A percentile compares a stretch with the other conserved stretches of the same genome.
These are phyloP conservation scores for Erodium trifolium DNA, from an alignment of 441 rosid genomes.

Conservation along the genomic window DNA sequence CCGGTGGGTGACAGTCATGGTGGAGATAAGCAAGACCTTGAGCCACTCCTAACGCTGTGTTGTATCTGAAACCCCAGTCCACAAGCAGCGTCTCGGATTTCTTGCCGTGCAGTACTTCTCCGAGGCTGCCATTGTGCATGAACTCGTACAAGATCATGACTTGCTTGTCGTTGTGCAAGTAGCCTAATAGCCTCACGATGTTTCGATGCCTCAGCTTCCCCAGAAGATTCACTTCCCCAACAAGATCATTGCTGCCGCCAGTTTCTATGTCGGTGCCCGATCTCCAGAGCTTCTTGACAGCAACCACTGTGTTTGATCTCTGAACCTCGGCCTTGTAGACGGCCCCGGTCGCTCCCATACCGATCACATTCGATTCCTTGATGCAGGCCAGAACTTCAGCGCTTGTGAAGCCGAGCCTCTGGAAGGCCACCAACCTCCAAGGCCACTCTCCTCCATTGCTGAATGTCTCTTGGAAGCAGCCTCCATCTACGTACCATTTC, in stretches of 20 bases:
- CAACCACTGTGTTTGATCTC: slow-evolving; percentile 40
- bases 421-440: slow-evolving; percentile 79
- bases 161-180: slow-evolving; percentile 38
- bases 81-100: slow-evolving; percentile 45
- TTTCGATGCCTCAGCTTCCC: slow-evolving; percentile 53
- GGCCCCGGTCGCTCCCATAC: slow-evolving; percentile 76
- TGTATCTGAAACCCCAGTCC: slow-evolving; percentile 54
- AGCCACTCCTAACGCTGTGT: slow-evolving; percentile 44
- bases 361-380: slow-evolving; percentile 65
- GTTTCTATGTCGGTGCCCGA: slow-evolving; percentile 45
- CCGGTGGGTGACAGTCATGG: slow-evolving; percentile 54
- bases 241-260: slow-evolving; percentile 42
- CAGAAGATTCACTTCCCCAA: slow-evolving; percentile 45
- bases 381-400: slow-evolving; percentile 54
- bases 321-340: slow-evolving; percentile 71
- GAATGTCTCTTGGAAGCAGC: slow-evolving; percentile 33
- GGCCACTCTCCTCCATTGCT: slow-evolving; percentile 73
- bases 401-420: slow-evolving; percentile 66
- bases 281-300: slow-evolving; percentile 83
- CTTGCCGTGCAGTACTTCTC: slow-evolving; percentile 47
- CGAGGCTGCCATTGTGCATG: slow-evolving; percentile 54
- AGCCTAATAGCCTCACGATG: slow-evolving; percentile 49
- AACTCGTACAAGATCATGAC: slow-evolving; percentile 51
- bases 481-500: slow-evolving; percentile 38
- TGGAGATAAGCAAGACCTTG: slow-evolving; percentile 59